A percentile compares a stretch with the other conserved stretches of the same genome.
Evolutionary conservation across 2,329 filamentous ascomycete species (phyloP).

Genomic region (Cladosporium oxysporum): DNA sequence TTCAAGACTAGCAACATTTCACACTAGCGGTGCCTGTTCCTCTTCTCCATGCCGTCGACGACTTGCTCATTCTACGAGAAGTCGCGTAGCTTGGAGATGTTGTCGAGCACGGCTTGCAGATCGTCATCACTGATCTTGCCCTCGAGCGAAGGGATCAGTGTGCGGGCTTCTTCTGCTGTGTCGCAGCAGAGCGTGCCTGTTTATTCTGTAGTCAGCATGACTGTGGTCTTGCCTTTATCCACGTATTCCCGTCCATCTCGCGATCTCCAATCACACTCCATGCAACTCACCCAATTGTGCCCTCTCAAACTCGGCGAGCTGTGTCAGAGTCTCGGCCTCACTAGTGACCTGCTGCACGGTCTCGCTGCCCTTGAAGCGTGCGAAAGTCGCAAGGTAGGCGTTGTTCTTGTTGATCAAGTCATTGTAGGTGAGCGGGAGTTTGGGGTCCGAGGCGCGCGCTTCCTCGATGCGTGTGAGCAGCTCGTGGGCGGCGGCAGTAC

Average conservation of each 20-base stretch:
- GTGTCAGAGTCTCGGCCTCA: conserved; percentile 56
- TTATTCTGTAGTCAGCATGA: conserved; percentile 21
- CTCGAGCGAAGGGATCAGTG: conserved; percentile 82
- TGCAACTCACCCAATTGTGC: conserved; percentile 76
- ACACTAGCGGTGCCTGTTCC: not conserved
- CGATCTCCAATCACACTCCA: not conserved
- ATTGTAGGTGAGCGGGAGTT: conserved; percentile 66
- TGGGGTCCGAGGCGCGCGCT: conserved; percentile 65
- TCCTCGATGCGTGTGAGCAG: conserved; percentile 80
- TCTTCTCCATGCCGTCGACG: not conserved
- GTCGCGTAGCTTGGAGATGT: conserved; percentile 77
- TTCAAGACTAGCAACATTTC: not conserved
- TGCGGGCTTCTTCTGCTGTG: conserved; percentile 92
- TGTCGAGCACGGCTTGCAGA: conserved; percentile 81
- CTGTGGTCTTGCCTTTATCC: not conserved
- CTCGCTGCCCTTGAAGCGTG: conserved; percentile 92
- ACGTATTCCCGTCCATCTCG: not conserved
- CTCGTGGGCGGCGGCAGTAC: conserved; percentile 85
- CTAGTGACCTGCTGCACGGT: conserved; percentile 87
- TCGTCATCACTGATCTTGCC: conserved; percentile 91
- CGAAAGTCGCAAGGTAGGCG: conserved; percentile 91
- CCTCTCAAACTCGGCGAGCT: conserved; percentile 76
- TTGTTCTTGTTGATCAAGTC: conserved; percentile 65
- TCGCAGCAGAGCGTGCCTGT: conserved; percentile 89
- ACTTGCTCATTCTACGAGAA: conserved; percentile 30